Conservation (phyloP, 805 yeast species). For the Wickerhamiella cacticola region DNA sequence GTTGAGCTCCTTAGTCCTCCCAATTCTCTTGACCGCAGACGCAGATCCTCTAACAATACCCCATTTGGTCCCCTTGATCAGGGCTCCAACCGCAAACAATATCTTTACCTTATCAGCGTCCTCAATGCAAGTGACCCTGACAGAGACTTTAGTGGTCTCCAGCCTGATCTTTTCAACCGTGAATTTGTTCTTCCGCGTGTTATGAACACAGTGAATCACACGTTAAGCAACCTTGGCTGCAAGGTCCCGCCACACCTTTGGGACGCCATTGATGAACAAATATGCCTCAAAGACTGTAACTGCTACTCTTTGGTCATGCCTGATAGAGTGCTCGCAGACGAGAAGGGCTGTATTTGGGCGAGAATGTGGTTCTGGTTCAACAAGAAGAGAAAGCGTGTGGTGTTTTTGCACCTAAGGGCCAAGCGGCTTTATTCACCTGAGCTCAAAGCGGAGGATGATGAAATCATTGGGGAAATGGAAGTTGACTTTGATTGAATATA, state of each 20-base stretch:
- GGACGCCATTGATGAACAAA: conserved; percentile 76
- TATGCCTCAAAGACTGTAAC: conserved; percentile 49
- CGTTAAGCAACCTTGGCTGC: conserved; percentile 47
- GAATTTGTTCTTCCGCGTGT: conserved; percentile 29
- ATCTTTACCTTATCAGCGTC: conserved; percentile 82
- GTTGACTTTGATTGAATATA: conserved; percentile 6
- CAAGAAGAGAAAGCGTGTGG: conserved; percentile 82
- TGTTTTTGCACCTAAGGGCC: conserved; percentile 57
- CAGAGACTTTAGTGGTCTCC: conserved; percentile 79
- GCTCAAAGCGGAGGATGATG: conserved; percentile 29
- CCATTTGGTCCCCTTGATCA: conserved; percentile 91
- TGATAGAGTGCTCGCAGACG: conserved; percentile 47
- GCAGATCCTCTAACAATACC: conserved; percentile 27
- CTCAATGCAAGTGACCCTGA: conserved; percentile 90
- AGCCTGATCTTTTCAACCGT: conserved; percentile 64
- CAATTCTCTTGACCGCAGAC: conserved; percentile 13
- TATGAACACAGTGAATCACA: conserved; percentile 59
- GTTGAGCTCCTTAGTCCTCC: conserved; percentile 21
- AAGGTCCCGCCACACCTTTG: conserved; percentile 57
- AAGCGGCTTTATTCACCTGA: conserved; percentile 27
- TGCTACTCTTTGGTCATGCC: conserved; percentile 34
- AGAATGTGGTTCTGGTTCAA: conserved; percentile 86
- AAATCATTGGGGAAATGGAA: conserved; percentile 20
- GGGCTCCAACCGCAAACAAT: conserved; percentile 75
- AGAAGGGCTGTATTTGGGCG: conserved; percentile 54